Base-by-base conservation (phyloP, 75 land plant genomes). In the Pinus taeda region DNA sequence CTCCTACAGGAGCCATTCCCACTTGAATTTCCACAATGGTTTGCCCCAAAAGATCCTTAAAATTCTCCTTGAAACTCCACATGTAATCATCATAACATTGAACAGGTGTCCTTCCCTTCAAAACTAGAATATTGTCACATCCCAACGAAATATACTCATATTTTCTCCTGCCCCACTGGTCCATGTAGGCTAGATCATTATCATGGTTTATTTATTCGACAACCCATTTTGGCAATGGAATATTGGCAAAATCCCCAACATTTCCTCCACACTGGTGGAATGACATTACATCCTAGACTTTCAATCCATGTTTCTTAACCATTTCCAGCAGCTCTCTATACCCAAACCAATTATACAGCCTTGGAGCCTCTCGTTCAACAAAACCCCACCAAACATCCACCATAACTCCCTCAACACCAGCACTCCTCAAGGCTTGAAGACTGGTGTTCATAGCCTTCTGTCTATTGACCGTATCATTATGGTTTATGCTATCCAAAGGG, bases 341-440 rank as follows among this genome's bases (percentile, higher is more conserved):
- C 14, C 94, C 97, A 1, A 81, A 79, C 92, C 92, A 94, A 74
- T 94, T 90, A 75, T 94, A 92, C 30, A 37, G 67, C n/a, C 89
- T 84, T 2, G 95, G 92, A 21, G 62, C 66, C 45, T 94, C 97
- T 62, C 81, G 79, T 85, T 94, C 97, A 60, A 94, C 95, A 78
- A 92, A 59, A 13, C 97, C 97, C 97, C 97, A 94, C 96, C 97
- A 94, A 64, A 94, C 95, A 71, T 94, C 97, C 89, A 94, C 82
- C 97, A 94, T 94, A 37, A 94, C 78, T 70, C 97, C 97, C 63
- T 90, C 92, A 61, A 92, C 97, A 5, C 97, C 95, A 24, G 97
- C 95, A 79, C 91, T 92, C 85, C 88, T 90, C 76, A 94, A 76
- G 81, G 95, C 97, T 80, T 74, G 85, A 57, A 94, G 36, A 56